A percentile compares a stretch with the other conserved stretches of the same genome.
Evolutionary conservation across 139 green algal species (phyloP).

Genomic region (Marvania coccoides): DNA sequence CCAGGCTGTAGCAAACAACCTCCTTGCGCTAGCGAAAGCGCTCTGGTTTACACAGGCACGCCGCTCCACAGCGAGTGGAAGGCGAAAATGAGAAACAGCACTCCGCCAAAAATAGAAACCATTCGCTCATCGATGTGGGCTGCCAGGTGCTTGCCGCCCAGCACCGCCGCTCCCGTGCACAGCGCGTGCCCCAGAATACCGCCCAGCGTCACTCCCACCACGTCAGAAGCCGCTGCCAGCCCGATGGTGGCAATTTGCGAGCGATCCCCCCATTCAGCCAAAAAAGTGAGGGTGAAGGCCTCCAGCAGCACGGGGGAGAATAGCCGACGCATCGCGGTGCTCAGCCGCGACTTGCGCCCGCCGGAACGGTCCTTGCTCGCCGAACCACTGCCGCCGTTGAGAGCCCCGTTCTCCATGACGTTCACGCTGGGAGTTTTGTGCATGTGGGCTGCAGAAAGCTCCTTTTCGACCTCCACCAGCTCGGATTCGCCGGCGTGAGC

Average conservation of each 20-base stretch:
- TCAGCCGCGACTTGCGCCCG: background rate
- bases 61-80: constrained; percentile 44
- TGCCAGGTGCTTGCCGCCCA: constrained; percentile 89
- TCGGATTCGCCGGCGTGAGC: constrained; percentile 46
- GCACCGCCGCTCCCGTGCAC: constrained; percentile 89
- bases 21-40: background rate
- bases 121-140: constrained; percentile 83
- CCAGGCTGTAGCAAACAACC: too few relatives aligned
- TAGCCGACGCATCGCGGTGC: constrained; percentile 34
- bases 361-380: background rate
- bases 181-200: constrained; percentile 86
- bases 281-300: constrained; percentile 93
- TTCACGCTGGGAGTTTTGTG: background rate
- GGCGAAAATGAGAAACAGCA: constrained; percentile 89
- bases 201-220: constrained; percentile 85
- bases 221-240: constrained; percentile 79
- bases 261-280: constrained; percentile 97
- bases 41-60: constrained; percentile 3
- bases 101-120: constrained; percentile 69
- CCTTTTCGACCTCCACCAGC: constrained; percentile 59
- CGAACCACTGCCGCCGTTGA: background rate
- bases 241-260: constrained; percentile 90
- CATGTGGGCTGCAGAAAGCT: constrained; percentile 27
- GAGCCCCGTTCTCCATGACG: background rate
- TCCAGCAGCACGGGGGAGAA: constrained; percentile 88